Base-by-base conservation (phyloP, 768 basidiomycete genomes). In the Kwoniella mangroviensis region DNA sequence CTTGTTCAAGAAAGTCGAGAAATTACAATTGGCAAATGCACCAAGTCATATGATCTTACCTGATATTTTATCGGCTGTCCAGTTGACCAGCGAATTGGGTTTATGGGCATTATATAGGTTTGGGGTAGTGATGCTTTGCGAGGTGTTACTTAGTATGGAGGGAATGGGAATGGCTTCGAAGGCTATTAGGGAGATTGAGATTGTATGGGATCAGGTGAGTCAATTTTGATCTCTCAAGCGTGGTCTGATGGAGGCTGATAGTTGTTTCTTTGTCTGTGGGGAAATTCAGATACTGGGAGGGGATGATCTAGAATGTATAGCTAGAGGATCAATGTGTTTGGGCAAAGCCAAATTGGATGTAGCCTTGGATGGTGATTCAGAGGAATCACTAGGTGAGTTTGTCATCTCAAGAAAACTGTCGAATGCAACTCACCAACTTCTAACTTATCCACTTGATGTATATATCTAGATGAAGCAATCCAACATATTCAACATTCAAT, bases 1-100 rank as follows among this genome's bases (percentile, higher is more conserved):
- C 3, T 57, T 54, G 15, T 55, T 73, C 2, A 42, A 51, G 15
- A 73, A 71, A 65, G 70, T 56, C 15, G 22, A 45, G 22, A 73
- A 76, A 41, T 22, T 61, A 6, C 45, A 65, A 54, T 51, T 55
- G 52, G 28, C 72, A 13, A 49, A 42, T n/a, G n/a, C 69, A 54
- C 77, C 77, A 4, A 13, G 71, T 17, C 77, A 76, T 21, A 49
- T 74, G n/a, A 60, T 77, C 52, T 63, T 81, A 13, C 82, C 80
- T 2, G 54, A 64, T 24, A 57, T 79, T 7, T 67, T 81, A 0
- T 60, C 72, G 10, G 68, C 71, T 21, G 45, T 75, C 9, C 73
- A 83, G 21, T 42, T 75, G 4, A 59, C 82, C 1, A 63, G 52
- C 9, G 49, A 73, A 51, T 62, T 79, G 4, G 75, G 71, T 15